A percentile compares a stretch with the other conserved stretches of the same genome.
These are phyloP conservation scores for Magnolia sinica DNA, from an alignment of 164 flowering plant species.

Conservation along the genomic window DNA sequence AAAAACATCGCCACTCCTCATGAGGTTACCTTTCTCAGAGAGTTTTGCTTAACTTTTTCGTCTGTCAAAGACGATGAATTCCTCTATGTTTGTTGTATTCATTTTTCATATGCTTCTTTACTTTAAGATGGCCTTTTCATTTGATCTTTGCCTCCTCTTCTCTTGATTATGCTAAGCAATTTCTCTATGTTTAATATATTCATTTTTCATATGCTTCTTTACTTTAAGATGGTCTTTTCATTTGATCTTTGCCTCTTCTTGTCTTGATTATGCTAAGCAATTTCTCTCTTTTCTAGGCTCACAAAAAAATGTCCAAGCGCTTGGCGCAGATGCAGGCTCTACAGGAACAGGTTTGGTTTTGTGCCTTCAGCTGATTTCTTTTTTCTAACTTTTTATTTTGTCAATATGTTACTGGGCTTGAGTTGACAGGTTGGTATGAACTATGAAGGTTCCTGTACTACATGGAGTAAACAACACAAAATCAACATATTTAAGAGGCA, in stretches of 20 bases:
- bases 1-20: neutral
- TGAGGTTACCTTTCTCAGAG: neutral
- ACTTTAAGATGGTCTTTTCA: neutral
- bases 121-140: neutral
- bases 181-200: too few relatives aligned
- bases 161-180: constrained; percentile 1
- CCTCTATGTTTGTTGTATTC: neutral
- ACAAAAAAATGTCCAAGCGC: constrained; percentile 70
- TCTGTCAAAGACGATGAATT: neutral
- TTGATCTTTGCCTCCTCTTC: neutral
- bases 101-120: neutral
- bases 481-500: neutral
- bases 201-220: neutral
- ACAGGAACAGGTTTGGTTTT: constrained; percentile 67
- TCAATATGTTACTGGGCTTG: neutral
- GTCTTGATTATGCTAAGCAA: constrained; percentile 5
- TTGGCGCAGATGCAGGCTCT: constrained; percentile 59
- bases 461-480: neutral
- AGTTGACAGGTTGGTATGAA: constrained; percentile 3
- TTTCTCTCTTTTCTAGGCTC: constrained; percentile 42
- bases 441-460: neutral
- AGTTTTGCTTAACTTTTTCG: neutral
- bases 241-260: neutral
- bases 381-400: neutral
- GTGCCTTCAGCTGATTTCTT: neutral